Conservation (phyloP, 345 rosid genomes). For the Euphorbia lathyris region DNA sequence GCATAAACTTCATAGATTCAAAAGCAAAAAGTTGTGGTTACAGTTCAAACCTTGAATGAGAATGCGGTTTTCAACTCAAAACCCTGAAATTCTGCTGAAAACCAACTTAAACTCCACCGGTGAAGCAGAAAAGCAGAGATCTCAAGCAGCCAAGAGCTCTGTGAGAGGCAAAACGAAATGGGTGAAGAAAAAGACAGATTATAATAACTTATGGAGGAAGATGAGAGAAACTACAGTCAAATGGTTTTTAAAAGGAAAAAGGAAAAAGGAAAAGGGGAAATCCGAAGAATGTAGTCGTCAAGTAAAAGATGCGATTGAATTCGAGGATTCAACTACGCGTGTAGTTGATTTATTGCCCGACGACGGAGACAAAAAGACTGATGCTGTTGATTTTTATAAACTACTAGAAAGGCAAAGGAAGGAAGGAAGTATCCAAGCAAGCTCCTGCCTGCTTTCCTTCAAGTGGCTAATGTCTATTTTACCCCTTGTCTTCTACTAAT, state of each 20-base stretch:
- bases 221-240: neutral
- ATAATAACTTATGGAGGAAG: neutral
- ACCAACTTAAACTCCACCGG: neutral
- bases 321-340: conserved; percentile 4
- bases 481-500: neutral
- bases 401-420: neutral
- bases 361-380: neutral
- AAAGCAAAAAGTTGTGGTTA: neutral
- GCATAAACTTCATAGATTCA: neutral
- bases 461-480: conserved; percentile 2
- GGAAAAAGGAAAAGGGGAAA: neutral
- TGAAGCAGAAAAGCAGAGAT: neutral
- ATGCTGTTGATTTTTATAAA: neutral
- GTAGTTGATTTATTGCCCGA: neutral
- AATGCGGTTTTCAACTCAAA: neutral
- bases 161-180: neutral
- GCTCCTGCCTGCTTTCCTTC: neutral
- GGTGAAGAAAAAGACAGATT: neutral
- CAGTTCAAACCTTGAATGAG: neutral
- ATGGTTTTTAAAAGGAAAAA: neutral
- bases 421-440: neutral
- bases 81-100: neutral
- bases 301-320: neutral
- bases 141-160: neutral
- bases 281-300: neutral